phyloP scores from a whole-genome alignment of 352 stramenopile genomes.

The Phytopythium litorale region DNA sequence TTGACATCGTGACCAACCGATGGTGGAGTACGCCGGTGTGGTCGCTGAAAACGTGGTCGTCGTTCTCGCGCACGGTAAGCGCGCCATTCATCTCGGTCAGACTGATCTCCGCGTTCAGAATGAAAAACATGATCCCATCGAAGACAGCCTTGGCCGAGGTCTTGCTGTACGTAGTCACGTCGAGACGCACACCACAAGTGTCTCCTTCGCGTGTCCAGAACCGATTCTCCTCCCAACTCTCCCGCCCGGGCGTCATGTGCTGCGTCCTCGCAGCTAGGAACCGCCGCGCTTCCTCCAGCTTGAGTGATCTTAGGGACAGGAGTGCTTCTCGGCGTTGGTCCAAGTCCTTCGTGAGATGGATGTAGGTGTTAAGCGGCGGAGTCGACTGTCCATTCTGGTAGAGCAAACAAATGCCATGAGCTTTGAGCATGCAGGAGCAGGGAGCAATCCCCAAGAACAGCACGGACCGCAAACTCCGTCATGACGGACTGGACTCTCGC shows the following conservation, averaged over 20 bases:
- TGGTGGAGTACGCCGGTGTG: slow-evolving; percentile 21
- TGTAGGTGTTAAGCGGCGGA: slow-evolving; percentile 9
- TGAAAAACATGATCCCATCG: slow-evolving; percentile 37
- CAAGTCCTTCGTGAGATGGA: slow-evolving; percentile 7
- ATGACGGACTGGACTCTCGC: slow-evolving; percentile 4
- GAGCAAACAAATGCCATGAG: not conserved
- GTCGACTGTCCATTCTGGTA: slow-evolving; percentile 2
- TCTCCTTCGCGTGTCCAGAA: slow-evolving; percentile 16
- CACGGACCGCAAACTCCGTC: slow-evolving; percentile 4
- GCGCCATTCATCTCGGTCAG: slow-evolving; percentile 23
- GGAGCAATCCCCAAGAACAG: not conserved
- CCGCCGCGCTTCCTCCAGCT: slow-evolving; percentile 7
- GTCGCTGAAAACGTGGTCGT: slow-evolving; percentile 14
- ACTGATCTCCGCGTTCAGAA: slow-evolving; percentile 44
- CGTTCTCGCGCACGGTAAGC: slow-evolving; percentile 38
- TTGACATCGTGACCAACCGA: slow-evolving; percentile 19
- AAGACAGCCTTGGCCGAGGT: slow-evolving; percentile 28
- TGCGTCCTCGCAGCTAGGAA: slow-evolving; percentile 24
- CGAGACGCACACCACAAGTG: slow-evolving; percentile 34
- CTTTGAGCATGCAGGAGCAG: not conserved
- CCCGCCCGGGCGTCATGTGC: slow-evolving; percentile 24
- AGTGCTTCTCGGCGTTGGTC: slow-evolving; percentile 7
- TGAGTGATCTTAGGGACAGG: slow-evolving; percentile 6
- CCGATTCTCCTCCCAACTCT: slow-evolving; percentile 7
- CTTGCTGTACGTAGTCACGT: slow-evolving; percentile 23